Base-by-base conservation (phyloP, 164 flowering plant species). In the Santalum album region DNA sequence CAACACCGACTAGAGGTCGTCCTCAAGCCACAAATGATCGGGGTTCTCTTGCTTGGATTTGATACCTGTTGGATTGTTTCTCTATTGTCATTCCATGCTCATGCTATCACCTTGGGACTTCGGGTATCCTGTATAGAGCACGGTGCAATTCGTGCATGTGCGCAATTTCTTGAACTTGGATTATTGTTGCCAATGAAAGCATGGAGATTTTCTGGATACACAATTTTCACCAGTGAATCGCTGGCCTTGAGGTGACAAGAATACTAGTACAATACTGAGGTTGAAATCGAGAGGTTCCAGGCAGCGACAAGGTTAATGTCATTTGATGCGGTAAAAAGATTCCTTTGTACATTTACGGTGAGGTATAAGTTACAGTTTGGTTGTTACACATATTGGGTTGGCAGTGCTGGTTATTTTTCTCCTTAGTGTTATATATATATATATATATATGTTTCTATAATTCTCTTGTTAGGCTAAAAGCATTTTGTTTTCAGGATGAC, bases 1-100 rank as follows among this genome's bases (percentile, higher is more conserved):
- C 97, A 39, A 94, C 99, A 47, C 99, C 99, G 59, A 94, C 99
- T 25, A 75, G 99, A 78, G 99, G 99, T 26, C 96, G 99, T 45
- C 99, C 99, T 40, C 99, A 82, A 76, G 82, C 70, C 50, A 49
- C 87, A 45, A 94, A 76, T 61, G 99, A 90, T 49, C 80, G 92
- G 57, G 96, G 97, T 57, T 81, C 97, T 59, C 86, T 90, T 62
- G 97, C 99, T 60, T 94, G 97, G 97, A 87, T 90, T 59, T 94
- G 74, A 64, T 25, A 21, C 25, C 36, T 46, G 38, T 7, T 7
- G 46, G 18, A 24, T 49, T 21, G 54, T 58, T 55, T 52, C 40
- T 5, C 16, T 51, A 53, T 49, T 60, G 55, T 58, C 58, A 49
- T 63, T 69, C 49, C 25, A 46, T 63, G 66, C 55, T 58, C 62